Evolutionary conservation across 441 rosid species (phyloP), one percentile per base, ranked within the genome.

Genomic region (Monsonia emarginata): DNA sequence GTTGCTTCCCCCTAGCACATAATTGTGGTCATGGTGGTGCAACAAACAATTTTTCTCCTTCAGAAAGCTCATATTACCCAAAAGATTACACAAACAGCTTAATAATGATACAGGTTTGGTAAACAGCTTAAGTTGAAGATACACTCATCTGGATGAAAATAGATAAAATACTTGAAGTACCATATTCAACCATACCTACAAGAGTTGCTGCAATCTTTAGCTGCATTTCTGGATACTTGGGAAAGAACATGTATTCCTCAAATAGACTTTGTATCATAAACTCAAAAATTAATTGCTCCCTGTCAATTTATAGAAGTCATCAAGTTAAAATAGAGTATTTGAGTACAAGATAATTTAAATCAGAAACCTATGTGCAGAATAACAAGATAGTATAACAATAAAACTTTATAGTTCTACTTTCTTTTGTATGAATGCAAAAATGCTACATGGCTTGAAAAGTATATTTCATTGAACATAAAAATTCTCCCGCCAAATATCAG

Each of bases 201-300:
- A 95, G 93, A 69, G 92, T 79, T 40, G 99, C 95, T 61, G 99
- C 96, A 72, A 88, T 87, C 83, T 81, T 91, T 50, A 95, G 90
- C 77, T 95, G 97, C 78, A 88, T 84, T 79, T 95, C 99, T 3
- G 99, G 98, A 83, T 91, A 95, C 78, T 88, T 91, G 54, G 95
- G 96, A 69, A 95, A 95, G 80, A 91, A 95, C 19, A 81, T 89
- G 78, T 95, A 91, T 71, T 95, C 99, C 81, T 95, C 99, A 40
- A 95, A 91, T 40, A 95, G 85, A 83, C 91, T 91, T 34, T 78
- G 96, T 80, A 95, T 89, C 97, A 91, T 91, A 85, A 97, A 95
- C 31, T 89, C 97, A 78, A 85, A 91, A 79, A 95, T 95, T 36
- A 69, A 77, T 60, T 87, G 86, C 73, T 95, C 99, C 98, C 99